These are phyloP conservation scores for Fimicolochytrium jonesii DNA, from an alignment of 192 early-diverging fungal species.

Conservation along the genomic window DNA sequence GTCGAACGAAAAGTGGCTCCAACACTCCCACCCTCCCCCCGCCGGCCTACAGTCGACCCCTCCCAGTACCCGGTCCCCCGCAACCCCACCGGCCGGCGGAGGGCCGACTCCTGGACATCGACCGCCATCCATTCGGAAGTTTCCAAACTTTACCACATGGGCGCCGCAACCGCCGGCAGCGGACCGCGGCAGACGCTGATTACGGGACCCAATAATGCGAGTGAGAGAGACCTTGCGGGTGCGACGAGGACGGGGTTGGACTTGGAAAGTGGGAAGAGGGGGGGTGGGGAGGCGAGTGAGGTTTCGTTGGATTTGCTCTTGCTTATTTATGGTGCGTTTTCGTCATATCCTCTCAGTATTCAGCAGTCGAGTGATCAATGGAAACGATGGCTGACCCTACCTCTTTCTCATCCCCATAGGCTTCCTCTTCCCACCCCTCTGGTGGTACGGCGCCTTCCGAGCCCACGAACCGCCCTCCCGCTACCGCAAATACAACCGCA, in stretches of 20 bases:
- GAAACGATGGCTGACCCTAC: too few species aligned
- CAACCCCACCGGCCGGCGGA: not conserved
- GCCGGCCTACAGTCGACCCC: not conserved
- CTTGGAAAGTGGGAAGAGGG: too few species aligned
- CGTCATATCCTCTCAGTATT: too few species aligned
- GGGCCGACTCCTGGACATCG: conserved; percentile 23
- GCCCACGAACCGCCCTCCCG: conserved; percentile 8
- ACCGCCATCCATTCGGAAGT: conserved; percentile 38
- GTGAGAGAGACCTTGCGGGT: too few species aligned
- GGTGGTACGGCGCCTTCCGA: conserved; percentile 20
- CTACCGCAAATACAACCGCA: conserved; percentile 9
- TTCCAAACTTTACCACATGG: conserved; percentile 24
- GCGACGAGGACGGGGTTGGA: too few species aligned
- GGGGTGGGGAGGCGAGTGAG: not conserved
- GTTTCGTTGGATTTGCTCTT: conserved; percentile 12
- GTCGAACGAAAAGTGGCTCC: too few species aligned
- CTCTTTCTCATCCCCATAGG: conserved; percentile 6
- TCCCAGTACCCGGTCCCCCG: not conserved
- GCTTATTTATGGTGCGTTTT: conserved; percentile 22
- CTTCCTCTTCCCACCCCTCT: conserved; percentile 19
- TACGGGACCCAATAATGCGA: too few species aligned
- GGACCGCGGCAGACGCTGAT: not conserved
- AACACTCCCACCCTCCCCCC: not conserved
- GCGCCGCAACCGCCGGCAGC: conserved; percentile 10
- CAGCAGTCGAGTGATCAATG: too few species aligned